These are phyloP conservation scores for Pascua guehoae DNA, from an alignment of 1,284 basidiomycete species.

Conservation along the genomic window DNA sequence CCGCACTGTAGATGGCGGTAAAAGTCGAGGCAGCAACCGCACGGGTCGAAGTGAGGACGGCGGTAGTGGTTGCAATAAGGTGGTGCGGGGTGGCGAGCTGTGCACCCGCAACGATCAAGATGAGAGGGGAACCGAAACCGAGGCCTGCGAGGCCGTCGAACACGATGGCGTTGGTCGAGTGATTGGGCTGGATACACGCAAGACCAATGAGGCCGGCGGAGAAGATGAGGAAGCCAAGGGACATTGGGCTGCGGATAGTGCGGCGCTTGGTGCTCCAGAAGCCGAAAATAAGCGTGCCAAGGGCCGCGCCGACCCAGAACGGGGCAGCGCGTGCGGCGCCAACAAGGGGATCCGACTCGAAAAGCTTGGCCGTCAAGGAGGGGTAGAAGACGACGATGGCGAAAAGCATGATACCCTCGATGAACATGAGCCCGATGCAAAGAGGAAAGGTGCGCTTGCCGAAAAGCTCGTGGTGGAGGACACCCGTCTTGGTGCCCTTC, in stretches of 20 bases:
- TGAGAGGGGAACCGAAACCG: slow-evolving; percentile 22
- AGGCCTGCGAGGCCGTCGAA: slow-evolving; percentile 19
- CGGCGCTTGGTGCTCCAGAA: slow-evolving; percentile 13
- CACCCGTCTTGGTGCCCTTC: slow-evolving; percentile 10
- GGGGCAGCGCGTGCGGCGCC: slow-evolving; percentile 1
- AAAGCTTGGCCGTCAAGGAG: slow-evolving; percentile 11
- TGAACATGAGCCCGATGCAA: slow-evolving; percentile 15
- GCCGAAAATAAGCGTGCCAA: slow-evolving; percentile 12
- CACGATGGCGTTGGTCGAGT: slow-evolving; percentile 1
- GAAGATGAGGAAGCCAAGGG: slow-evolving; percentile 16
- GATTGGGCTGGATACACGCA: slow-evolving; percentile 10
- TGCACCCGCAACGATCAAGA: slow-evolving; percentile 20
- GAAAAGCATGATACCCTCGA: slow-evolving; percentile 21
- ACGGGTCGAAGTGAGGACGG: slow-evolving; percentile 17
- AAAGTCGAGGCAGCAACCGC: slow-evolving; percentile 16
- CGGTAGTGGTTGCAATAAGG: slow-evolving; percentile 24
- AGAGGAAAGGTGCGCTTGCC: slow-evolving; percentile 12
- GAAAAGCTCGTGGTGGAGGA: slow-evolving; percentile 23
- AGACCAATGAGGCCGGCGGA: slow-evolving; percentile 17
- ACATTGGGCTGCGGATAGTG: slow-evolving; percentile 12
- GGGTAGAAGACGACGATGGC: slow-evolving; percentile 17
- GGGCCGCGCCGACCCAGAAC: slow-evolving; percentile 6
- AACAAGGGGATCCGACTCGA: slow-evolving; percentile 11
- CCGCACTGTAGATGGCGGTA: slow-evolving; percentile 22
- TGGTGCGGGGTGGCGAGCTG: slow-evolving; percentile 24